A percentile compares a stretch with the other conserved stretches of the same genome.
phyloP scores from a whole-genome alignment of 2,329 filamentous ascomycete genomes.

The Annulohypoxylon truncatum region DNA sequence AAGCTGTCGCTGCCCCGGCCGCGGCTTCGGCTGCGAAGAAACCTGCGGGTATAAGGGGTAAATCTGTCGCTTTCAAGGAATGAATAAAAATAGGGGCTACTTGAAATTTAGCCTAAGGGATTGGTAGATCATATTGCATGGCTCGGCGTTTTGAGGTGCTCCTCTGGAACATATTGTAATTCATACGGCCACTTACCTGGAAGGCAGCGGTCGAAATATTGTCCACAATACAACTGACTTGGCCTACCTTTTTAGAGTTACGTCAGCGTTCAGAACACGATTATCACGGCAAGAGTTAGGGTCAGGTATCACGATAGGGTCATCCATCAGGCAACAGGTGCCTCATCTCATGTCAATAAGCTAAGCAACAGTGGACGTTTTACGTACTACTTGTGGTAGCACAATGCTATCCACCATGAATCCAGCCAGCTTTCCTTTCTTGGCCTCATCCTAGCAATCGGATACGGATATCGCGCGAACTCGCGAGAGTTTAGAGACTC shows the following conservation, averaged over 20 bases:
- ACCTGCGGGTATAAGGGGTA: conserved; percentile 42
- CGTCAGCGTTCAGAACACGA: neutral
- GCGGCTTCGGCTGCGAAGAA: conserved; percentile 27
- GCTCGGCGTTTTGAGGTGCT: conserved; percentile 39
- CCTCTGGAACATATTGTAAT: conserved; percentile 15
- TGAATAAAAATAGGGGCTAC: neutral
- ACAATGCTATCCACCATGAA: conserved; percentile 28
- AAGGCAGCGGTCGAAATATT: neutral
- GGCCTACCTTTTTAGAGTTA: neutral
- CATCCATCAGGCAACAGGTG: conserved; percentile 3
- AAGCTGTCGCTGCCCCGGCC: conserved; percentile 34
- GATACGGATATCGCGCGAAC: conserved; percentile 40
- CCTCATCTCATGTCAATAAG: neutral
- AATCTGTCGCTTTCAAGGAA: conserved; percentile 47
- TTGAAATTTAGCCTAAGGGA: conserved; percentile 1
- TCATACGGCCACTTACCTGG: neutral
- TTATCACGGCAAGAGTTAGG: neutral
- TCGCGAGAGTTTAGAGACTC: conserved; percentile 33
- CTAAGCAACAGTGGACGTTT: conserved; percentile 15
- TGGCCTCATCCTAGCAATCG: conserved; percentile 25
- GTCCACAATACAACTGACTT: neutral
- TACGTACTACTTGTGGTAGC: conserved; percentile 24
- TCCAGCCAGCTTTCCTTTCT: conserved; percentile 37
- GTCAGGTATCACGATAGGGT: neutral
- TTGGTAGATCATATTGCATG: conserved; percentile 37